Evolutionary conservation across 2,329 filamentous ascomycete genomes (phyloP), one percentile per base, ranked within the genome.

Genomic region (Keithomyces neogunnii): DNA sequence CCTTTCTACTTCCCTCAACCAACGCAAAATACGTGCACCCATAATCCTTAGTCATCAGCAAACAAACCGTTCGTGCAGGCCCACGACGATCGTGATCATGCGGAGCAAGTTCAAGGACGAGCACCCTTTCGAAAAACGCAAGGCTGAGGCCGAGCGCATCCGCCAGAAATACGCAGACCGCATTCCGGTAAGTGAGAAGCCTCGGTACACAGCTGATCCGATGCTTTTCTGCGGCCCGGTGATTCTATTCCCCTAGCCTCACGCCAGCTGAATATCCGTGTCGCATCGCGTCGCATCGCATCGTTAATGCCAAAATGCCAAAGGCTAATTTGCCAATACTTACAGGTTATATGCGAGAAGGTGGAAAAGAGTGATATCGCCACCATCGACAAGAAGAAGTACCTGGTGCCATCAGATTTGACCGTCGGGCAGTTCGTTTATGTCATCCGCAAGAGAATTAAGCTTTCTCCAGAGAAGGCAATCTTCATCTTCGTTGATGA

Each of bases 401-500:
- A 99, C 68, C 82, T 99, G 47, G 93, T 99, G 31, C 93, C 93
- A 11, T 90, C 93, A 62, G 93, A 99, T 69, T 83, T 99, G 67
- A 99, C 93, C 57, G 93, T 99, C 57, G 93, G 93, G 64, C 93
- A 99, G 85, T 96, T 99, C 69, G 93, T 99, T 76, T 99, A 99
- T 74, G 93, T 99, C 59, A 99, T 99, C 75, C 90, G 93, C 71
- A 99, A 99, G 83, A 88, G 93, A 67, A 99, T 99, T 77, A 99
- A 99, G 89, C 82, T 99, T 61, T 96, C 90, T 51, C 93, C 93
- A 33, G 93, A 99, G 79, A 99, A 99, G 82, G 93, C 93, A 69
- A 99, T 99, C 77, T 99, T 99, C 81, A 97, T 99, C 81, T 99
- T 97, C 75, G 93, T 99, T 66, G 92, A 97, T 70, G 93, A 97